A percentile compares a stretch with the other conserved stretches of the same genome.
These are phyloP conservation scores for Fusarium cyanostomum DNA, from an alignment of 2,329 filamentous ascomycete genomes.

Conservation along the genomic window DNA sequence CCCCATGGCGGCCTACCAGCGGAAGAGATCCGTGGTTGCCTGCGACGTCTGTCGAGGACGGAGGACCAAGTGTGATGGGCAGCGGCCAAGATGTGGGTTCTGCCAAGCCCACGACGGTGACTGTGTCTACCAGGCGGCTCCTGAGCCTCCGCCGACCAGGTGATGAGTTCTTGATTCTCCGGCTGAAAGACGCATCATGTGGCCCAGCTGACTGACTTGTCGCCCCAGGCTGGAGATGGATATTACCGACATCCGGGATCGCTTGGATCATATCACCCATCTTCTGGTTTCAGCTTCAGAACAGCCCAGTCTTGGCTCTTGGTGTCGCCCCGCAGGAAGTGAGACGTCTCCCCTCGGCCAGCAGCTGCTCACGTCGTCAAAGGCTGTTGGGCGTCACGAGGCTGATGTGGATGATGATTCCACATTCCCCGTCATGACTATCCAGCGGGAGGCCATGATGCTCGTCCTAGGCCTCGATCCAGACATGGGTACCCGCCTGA, in stretches of 20 bases:
- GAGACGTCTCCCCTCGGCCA: neutral
- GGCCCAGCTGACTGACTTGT: no score
- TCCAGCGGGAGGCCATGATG: slow-evolving; percentile 4
- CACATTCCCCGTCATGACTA: slow-evolving; percentile 2
- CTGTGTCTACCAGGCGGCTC: neutral
- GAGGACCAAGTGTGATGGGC: neutral
- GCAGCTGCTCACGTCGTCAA: neutral
- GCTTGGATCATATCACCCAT: slow-evolving; percentile 3
- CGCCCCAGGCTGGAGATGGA: neutral
- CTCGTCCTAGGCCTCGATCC: slow-evolving; percentile 1
- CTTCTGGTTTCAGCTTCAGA: neutral
- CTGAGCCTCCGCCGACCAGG: neutral
- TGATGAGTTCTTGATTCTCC: neutral
- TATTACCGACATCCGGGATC: neutral
- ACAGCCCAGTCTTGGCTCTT: neutral
- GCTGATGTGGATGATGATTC: neutral
- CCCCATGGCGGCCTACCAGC: neutral
- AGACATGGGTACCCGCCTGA: neutral
- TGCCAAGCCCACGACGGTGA: neutral
- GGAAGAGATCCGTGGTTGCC: neutral
- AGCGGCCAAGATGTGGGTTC: neutral
- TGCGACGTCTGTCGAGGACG: neutral
- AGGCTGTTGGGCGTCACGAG: neutral
- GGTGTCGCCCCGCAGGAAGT: neutral
- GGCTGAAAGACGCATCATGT: neutral